These are phyloP conservation scores for Somion occarium DNA, from an alignment of 1,284 basidiomycete species.

Conservation along the genomic window DNA sequence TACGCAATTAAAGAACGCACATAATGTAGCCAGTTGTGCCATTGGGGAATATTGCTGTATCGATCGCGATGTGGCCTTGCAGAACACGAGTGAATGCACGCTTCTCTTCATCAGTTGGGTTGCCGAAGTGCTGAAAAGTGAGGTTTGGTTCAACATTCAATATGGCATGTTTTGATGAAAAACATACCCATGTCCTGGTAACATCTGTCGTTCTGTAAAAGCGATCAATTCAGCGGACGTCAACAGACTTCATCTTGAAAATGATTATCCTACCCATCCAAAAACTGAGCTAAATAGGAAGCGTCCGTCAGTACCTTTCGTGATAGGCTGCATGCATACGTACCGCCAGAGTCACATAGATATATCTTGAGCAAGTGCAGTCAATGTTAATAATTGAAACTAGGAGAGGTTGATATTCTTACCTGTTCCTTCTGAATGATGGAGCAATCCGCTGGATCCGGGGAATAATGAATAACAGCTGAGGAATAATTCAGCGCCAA, in stretches of 20 bases:
- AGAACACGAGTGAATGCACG: constrained; percentile 91
- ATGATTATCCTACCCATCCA: constrained; percentile 53
- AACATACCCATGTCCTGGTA: constrained; percentile 77
- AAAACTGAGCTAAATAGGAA: constrained; percentile 64
- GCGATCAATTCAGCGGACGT: not conserved
- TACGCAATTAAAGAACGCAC: not conserved
- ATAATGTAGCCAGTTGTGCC: constrained; percentile 71
- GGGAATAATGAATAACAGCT: constrained; percentile 94
- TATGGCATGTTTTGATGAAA: not conserved
- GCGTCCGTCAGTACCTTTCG: not conserved
- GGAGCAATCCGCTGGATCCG: constrained; percentile 71
- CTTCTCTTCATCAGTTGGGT: constrained; percentile 77
- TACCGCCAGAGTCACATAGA: constrained; percentile 91
- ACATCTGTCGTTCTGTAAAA: constrained; percentile 75
- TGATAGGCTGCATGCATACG: constrained; percentile 12
- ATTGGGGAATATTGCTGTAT: constrained; percentile 80
- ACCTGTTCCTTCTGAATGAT: constrained; percentile 75
- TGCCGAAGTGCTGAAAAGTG: constrained; percentile 77
- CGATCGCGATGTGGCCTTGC: constrained; percentile 94
- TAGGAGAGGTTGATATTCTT: constrained; percentile 5
- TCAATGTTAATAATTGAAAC: constrained; percentile 2
- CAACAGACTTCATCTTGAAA: not conserved
- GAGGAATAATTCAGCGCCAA: not conserved
- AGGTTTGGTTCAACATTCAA: not conserved
- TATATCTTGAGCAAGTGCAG: constrained; percentile 58